phyloP scores from a whole-genome alignment of 2,329 filamentous ascomycete genomes.

The Tolypocladium amazonense region DNA sequence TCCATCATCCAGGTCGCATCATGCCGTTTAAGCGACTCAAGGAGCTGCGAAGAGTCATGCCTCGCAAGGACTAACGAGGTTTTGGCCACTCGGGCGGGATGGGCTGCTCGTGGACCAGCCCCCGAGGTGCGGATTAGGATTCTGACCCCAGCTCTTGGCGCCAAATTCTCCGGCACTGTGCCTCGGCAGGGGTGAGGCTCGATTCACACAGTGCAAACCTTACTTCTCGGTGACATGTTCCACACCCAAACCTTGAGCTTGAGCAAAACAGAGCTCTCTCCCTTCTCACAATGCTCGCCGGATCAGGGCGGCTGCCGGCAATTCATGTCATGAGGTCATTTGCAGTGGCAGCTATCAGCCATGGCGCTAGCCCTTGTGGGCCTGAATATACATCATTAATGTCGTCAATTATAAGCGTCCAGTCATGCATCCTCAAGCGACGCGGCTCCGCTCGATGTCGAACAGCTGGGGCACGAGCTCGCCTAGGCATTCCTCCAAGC shows the following conservation, averaged over 20 bases:
- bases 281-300: neutral
- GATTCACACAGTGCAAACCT: neutral
- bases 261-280: neutral
- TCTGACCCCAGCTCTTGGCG: neutral
- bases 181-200: neutral
- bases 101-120: neutral
- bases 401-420: neutral
- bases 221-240: neutral
- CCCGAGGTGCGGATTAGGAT: neutral
- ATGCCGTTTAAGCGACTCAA: neutral
- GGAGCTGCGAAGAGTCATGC: neutral
- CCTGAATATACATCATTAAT: neutral
- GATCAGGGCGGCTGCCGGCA: neutral
- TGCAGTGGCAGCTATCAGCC: neutral
- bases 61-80: neutral
- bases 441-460: constrained; percentile 7
- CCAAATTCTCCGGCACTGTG: neutral
- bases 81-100: neutral
- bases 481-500: constrained; percentile 36
- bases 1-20: neutral
- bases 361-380: neutral
- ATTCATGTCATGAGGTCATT: neutral
- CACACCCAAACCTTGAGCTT: neutral
- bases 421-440: too few relatives aligned
- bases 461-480: constrained; percentile 32